Base-by-base conservation (phyloP, 2,329 filamentous ascomycete genomes). In the Calonectria fujianensis region DNA sequence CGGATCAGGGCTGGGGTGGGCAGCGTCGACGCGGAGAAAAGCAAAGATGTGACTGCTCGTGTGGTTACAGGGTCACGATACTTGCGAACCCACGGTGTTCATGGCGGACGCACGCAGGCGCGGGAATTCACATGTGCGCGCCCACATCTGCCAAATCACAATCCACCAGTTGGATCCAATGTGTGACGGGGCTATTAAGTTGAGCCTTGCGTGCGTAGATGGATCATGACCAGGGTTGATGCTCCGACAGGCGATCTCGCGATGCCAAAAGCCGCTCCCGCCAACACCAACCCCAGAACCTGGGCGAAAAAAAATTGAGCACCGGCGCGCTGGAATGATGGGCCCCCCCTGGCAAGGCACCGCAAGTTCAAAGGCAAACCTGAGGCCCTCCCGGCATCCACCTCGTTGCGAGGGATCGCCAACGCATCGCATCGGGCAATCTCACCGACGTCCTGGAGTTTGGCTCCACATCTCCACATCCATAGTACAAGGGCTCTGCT, bases 281-380 rank as follows among this genome's bases (percentile, higher is more conserved):
- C 76, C 73, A 75, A 68, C 63, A 67, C 72, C 70, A 75, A 75
- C 72, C 70, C 74, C 57, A 69, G 70, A 78, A 77, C 77, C 74
- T 74, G 70, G 74, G 66, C 61, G 70, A 59, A 69, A 57, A 57
- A 57, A 54, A 54, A 39, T 29, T 63, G 78, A 52, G 74, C 77
- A 77, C 78, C 77, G 76, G 72, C 54, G 64, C 73, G 69, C 76
- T 80, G 79, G 79, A 78, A 81, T 80, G 77, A 74, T 63, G 73
- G 78, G 63, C 77, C 75, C 75, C 73, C 70, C 32, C 48, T 50
- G 41, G 29, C 31, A 35, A 52, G 48, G 39, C 27, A 48, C 48
- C 48, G 10, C 29, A 48, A 45, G 27, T 27, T 48, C 54, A 35
- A 70, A 73, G 75, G 73, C 73, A 75, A 71, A 73, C 73, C 72